Evolutionary conservation across 2,329 filamentous ascomycete species (phyloP).

Genomic region (Microdochium trichocladiopsis): DNA sequence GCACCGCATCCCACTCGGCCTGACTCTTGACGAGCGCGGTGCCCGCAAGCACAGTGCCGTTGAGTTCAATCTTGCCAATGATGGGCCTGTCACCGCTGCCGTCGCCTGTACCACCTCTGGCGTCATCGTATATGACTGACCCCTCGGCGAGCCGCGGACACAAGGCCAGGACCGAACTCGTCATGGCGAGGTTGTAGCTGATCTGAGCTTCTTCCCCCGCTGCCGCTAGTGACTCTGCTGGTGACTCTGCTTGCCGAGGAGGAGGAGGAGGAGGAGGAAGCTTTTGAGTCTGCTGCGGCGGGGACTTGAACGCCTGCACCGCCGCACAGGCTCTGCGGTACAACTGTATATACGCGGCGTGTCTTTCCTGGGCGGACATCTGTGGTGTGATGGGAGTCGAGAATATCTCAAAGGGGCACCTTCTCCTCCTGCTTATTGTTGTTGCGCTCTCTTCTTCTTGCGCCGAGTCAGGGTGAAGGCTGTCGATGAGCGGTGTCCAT

Average conservation of each 20-base stretch:
- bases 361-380: constrained; percentile 28
- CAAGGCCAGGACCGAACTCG: constrained; percentile 42
- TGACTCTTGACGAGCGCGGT: constrained; percentile 56
- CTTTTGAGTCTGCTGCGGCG: too few species aligned
- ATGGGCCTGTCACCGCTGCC: constrained; percentile 2
- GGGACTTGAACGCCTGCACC: constrained; percentile 11
- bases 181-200: constrained; percentile 59
- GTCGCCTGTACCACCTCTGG: constrained; percentile 15
- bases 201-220: constrained; percentile 35
- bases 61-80: constrained; percentile 41
- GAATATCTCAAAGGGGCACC: constrained; percentile 33
- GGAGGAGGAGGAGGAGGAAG: too few species aligned
- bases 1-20: constrained; percentile 48
- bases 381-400: constrained; percentile 25
- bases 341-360: constrained; percentile 36
- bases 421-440: constrained; percentile 2
- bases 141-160: constrained; percentile 50
- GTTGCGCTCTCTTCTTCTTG: neutral
- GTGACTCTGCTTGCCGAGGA: too few species aligned
- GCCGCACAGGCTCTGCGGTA: constrained; percentile 30
- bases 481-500: neutral
- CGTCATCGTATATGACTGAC: constrained; percentile 13
- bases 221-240: constrained; percentile 1
- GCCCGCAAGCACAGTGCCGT: constrained; percentile 57
- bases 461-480: neutral